Percentiles rank a stretch among this genome's conserved stretches.
Evolutionary conservation across 1,284 basidiomycete species (phyloP).

Genomic region (Polyporus tsugae): DNA sequence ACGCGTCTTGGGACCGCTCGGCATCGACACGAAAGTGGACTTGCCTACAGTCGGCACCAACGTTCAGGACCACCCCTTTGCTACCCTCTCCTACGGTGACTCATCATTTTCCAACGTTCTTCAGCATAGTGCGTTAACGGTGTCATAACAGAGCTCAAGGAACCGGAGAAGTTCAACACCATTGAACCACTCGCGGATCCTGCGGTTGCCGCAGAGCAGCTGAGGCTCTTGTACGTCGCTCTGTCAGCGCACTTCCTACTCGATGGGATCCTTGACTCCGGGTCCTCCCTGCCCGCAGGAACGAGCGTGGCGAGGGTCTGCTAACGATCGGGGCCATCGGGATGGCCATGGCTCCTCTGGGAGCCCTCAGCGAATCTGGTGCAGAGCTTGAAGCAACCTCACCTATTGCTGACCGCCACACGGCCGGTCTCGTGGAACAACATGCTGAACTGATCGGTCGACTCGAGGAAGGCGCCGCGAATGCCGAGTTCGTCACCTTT

Average conservation of each 20-base stretch:
- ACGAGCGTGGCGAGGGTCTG: conserved; percentile 35
- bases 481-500: conserved; percentile 37
- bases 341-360: conserved; percentile 36
- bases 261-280: neutral
- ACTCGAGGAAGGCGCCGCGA: conserved; percentile 32
- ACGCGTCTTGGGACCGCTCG: conserved; percentile 39
- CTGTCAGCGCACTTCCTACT: neutral
- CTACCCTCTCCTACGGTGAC: conserved; percentile 32
- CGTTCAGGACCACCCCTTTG: conserved; percentile 43
- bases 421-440: conserved; percentile 40
- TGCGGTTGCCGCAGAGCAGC: conserved; percentile 30
- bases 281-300: conserved; percentile 11
- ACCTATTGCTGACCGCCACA: neutral
- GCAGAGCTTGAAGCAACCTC: conserved; percentile 20
- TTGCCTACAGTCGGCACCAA: conserved; percentile 48
- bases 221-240: conserved; percentile 39
- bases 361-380: conserved; percentile 37
- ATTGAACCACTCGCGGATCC: conserved; percentile 41
- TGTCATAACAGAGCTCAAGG: conserved; percentile 12
- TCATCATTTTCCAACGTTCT: too few species aligned
- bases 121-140: neutral
- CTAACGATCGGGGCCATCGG: conserved; percentile 37
- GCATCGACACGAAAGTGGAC: conserved; percentile 44
- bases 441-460: conserved; percentile 41
- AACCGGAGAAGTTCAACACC: conserved; percentile 34